Evolutionary conservation across 1,284 basidiomycete species (phyloP), one percentile per base, ranked within the genome.

Genomic region (Ceratobasidium theobromae): DNA sequence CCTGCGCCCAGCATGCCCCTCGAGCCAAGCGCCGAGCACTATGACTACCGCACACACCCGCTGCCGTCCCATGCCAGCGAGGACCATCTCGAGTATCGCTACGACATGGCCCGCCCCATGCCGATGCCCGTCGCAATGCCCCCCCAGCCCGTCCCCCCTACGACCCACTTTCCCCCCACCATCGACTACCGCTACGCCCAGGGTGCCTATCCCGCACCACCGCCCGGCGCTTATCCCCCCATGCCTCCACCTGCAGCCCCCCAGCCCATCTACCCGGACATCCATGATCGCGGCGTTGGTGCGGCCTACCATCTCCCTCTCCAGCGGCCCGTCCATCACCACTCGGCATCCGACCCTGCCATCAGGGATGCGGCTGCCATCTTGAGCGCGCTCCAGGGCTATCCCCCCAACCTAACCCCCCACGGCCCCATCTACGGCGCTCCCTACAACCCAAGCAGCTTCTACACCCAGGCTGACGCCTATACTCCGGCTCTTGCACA

Each of bases 321-420:
- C 6, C 65, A 53, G 27, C 51, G 43, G 21, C 60, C 65, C 6
- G 65, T 81, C 35, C 89, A 90, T 73, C 88, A 90, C 68, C 89
- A 91, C 74, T 90, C 88, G 49, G 82, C 88, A 1, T 89, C 88
- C 1, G 89, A 91, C 73, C 89, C 87, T 38, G 81, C 84, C 14
- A 76, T 84, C 11, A 84, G 89, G 46, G 88, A 91, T 71, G 85
- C 84, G 35, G 81, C 86, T 45, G 54, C 54, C n/a, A 28, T 67
- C 55, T 48, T 67, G 51, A 60, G 27, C 45, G 57, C 48, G 35
- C 51, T 62, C 16, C 66, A 65, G 51, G 41, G 35, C 16, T 53
- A 49, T 38, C 66, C 57, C 27, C 60, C 49, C 27, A 46, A 45
- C 35, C 43, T 23, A 21, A 57, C 48, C 35, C 49, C 64, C 30